Evolutionary conservation across 176 grass and related monocot genomes (phyloP).

Genomic region (Olyra latifolia): DNA sequence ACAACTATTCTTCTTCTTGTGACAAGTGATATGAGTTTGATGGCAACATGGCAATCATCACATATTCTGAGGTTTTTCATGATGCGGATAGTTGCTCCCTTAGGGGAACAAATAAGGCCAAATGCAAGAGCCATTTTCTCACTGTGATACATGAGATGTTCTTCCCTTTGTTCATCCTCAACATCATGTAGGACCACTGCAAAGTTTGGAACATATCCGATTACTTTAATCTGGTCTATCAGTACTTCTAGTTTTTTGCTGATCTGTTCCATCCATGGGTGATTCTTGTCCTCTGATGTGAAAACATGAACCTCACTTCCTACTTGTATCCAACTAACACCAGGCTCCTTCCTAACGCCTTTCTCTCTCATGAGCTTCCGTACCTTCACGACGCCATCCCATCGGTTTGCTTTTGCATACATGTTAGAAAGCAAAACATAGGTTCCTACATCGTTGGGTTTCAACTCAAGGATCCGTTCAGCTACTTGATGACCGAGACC

Average conservation of each 20-base stretch:
- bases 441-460: constrained; percentile 72
- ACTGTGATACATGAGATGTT: constrained; percentile 75
- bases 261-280: constrained; percentile 58
- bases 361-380: constrained; percentile 66
- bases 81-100: constrained; percentile 46
- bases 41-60: constrained; percentile 76
- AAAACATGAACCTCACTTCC: constrained; percentile 60
- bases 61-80: constrained; percentile 88
- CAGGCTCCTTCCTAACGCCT: constrained; percentile 73
- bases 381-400: constrained; percentile 72
- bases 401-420: constrained; percentile 84
- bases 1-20: constrained; percentile 58
- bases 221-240: constrained; percentile 68
- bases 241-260: constrained; percentile 53
- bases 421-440: constrained; percentile 82
- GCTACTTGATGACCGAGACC: constrained; percentile 66
- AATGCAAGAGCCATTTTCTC: constrained; percentile 76
- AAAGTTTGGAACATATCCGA: constrained; percentile 68
- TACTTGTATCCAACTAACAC: constrained; percentile 85
- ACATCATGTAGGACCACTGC: constrained; percentile 64
- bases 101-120: constrained; percentile 51
- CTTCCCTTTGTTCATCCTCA: constrained; percentile 80
- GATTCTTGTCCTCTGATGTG: constrained; percentile 63
- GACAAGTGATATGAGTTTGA: constrained; percentile 63
- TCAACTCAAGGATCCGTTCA: constrained; percentile 62